Percentiles rank a stretch among this genome's conserved stretches.
Conservation (phyloP, 805 yeast species). For the Pichia paraexigua region DNA sequence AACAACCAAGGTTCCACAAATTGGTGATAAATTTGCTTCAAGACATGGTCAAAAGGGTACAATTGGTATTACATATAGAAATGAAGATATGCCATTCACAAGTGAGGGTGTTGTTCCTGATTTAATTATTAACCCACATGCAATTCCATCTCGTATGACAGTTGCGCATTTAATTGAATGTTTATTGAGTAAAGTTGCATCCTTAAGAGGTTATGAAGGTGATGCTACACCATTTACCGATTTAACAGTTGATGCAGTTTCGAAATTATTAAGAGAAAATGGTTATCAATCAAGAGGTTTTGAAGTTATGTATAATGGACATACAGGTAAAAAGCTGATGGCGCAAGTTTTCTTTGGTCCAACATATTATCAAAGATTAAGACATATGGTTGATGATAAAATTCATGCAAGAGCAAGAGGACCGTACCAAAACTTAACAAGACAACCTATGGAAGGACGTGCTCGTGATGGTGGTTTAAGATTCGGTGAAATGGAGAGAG, state of each 20-base stretch:
- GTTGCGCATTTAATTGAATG: constrained; percentile 99
- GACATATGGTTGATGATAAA: constrained; percentile 99
- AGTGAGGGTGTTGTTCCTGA: constrained; percentile 96
- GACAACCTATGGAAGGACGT: constrained; percentile 99
- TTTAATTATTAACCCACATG: constrained; percentile 96
- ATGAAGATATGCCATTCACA: constrained; percentile 98
- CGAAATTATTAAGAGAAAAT: constrained; percentile 84
- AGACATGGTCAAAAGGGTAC: constrained; percentile 99
- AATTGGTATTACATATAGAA: constrained; percentile 96
- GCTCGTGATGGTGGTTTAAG: constrained; percentile 99
- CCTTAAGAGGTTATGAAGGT: constrained; percentile 94
- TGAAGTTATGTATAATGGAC: constrained; percentile 98
- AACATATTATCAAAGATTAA: constrained; percentile 94
- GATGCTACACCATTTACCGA: constrained; percentile 99
- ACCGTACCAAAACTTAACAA: constrained; percentile 93
- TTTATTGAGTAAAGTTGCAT: constrained; percentile 88
- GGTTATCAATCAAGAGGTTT: constrained; percentile 98
- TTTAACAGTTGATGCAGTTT: constrained; percentile 95
- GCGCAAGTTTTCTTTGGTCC: constrained; percentile 99
- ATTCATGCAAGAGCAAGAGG: constrained; percentile 99
- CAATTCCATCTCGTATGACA: constrained; percentile 99
- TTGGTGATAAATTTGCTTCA: constrained; percentile 98
- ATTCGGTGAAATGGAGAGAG: constrained; percentile 99
- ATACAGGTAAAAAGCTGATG: constrained; percentile 95
- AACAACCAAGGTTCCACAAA: constrained; percentile 97